phyloP scores from a whole-genome alignment of 192 early-diverging fungal species.

The Backusella mclennaniae region DNA sequence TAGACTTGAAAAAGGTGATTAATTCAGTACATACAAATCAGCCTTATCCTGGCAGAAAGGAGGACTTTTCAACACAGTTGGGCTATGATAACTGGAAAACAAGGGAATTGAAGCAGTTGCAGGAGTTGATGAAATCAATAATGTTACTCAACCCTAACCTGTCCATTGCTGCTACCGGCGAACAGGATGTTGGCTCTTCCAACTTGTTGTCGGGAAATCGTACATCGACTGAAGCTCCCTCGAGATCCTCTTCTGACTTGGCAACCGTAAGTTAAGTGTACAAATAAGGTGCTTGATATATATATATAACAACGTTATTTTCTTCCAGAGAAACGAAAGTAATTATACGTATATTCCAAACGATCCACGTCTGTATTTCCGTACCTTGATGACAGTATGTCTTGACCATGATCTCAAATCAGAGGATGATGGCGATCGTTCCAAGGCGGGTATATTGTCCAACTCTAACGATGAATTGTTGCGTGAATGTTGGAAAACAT shows the following conservation, averaged over 20 bases:
- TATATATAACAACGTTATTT: background rate
- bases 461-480: conserved; percentile 53
- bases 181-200: conserved; percentile 20
- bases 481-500: conserved; percentile 66
- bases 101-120: conserved; percentile 51
- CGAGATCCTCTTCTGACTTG: background rate
- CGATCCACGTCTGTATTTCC: conserved; percentile 60
- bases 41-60: conserved; percentile 34
- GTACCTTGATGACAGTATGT: conserved; percentile 56
- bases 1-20: conserved; percentile 48
- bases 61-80: conserved; percentile 49
- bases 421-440: conserved; percentile 36
- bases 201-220: conserved; percentile 14
- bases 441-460: conserved; percentile 45
- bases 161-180: conserved; percentile 11
- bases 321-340: conserved; percentile 20
- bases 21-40: conserved; percentile 40
- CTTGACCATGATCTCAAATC: conserved; percentile 55
- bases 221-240: background rate
- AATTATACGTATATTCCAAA: conserved; percentile 53
- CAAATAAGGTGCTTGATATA: too few species aligned
- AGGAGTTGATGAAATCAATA: conserved; percentile 37
- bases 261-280: background rate
- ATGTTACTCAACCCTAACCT: conserved; percentile 37
- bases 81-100: conserved; percentile 55